Base-by-base conservation (phyloP, 495 filamentous ascomycete species). In the Peziza echinospora region DNA sequence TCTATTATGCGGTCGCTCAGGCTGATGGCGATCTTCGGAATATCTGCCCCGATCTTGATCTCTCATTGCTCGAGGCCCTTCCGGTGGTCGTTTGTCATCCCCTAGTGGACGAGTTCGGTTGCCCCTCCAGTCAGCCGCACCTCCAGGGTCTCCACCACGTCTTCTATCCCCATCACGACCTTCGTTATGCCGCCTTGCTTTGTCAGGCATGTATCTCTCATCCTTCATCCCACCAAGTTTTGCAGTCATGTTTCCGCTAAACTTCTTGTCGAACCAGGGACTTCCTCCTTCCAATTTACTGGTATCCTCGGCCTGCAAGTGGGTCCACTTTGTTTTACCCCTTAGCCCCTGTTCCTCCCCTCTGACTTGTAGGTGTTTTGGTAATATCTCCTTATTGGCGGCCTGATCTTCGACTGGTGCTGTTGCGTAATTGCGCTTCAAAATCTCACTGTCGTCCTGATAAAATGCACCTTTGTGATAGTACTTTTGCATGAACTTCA, bases 401-500 rank as follows among this genome's bases (percentile, higher is more conserved):
- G 84, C 76, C 49, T 91, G 79, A 56, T 97, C 91, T 40, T 67
- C 75, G 51, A 84, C 85, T 24, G 70, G 60, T 5, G 76, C 86
- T 64, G 58, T 73, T 63, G 56, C 77, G 77, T 52, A 96, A 61
- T 21, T 78, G 72, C 13, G 71, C 70, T 54, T 78, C 73, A 46
- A 69, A 64, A 55, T 86, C 51, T 78, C 75, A 24, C 71, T 67
- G 51, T 87, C 84, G 30, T 86, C 84, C 47, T 77, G 77, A 65
- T 80, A 96, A 66, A 94, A 97, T 21, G 89, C 89, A 43, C 89
- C 89, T 67, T 85, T 87, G 68, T 99, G 89, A 60, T 79, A 84
- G 63, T 94, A 96, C 60, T 87, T 86, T 61, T 93, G 86, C 82
- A 96, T 82, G 60, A 75, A 94, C 1, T 71, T 70, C 67, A 86